These are phyloP conservation scores for Ganoderma lucidum DNA, from an alignment of 1,284 basidiomycete species.

Conservation along the genomic window DNA sequence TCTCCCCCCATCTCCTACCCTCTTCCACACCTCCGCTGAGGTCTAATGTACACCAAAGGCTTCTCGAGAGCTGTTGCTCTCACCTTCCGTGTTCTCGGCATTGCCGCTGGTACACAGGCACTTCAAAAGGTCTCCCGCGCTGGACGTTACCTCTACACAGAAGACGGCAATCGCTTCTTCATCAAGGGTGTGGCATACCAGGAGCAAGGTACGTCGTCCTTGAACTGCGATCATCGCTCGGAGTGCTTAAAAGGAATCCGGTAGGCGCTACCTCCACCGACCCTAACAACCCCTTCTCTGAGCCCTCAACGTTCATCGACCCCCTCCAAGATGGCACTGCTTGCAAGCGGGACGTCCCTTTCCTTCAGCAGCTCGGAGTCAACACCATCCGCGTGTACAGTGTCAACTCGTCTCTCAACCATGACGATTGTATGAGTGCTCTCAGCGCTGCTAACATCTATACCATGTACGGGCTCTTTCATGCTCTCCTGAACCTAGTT, in stretches of 20 bases:
- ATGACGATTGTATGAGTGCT: conserved; percentile 86
- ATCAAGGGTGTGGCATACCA: conserved; percentile 95
- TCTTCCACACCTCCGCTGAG: conserved; percentile 26
- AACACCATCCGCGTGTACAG: conserved; percentile 87
- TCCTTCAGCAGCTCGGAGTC: conserved; percentile 73
- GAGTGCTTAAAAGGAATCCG: not conserved
- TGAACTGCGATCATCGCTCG: not conserved
- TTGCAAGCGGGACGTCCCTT: conserved; percentile 84
- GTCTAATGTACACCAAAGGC: conserved; percentile 35
- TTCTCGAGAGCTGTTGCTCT: conserved; percentile 34
- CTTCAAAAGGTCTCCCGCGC: conserved; percentile 66
- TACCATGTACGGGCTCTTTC: conserved; percentile 68
- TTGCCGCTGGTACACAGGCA: conserved; percentile 55
- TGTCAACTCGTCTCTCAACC: conserved; percentile 83
- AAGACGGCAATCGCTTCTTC: conserved; percentile 81
- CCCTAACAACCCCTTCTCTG: conserved; percentile 77
- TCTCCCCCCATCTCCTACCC: conserved; percentile 17
- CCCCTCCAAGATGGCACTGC: conserved; percentile 74
- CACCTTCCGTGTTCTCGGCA: conserved; percentile 37
- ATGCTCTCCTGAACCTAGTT: conserved; percentile 13
- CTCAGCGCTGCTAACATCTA: conserved; percentile 87
- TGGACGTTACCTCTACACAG: conserved; percentile 83
- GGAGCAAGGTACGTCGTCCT: conserved; percentile 67
- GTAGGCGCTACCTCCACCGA: conserved; percentile 42
- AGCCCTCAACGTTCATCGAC: conserved; percentile 80